Evolutionary conservation across 2,329 filamentous ascomycete genomes (phyloP), one percentile per base, ranked within the genome.

Genomic region (Exophiala sp.): DNA sequence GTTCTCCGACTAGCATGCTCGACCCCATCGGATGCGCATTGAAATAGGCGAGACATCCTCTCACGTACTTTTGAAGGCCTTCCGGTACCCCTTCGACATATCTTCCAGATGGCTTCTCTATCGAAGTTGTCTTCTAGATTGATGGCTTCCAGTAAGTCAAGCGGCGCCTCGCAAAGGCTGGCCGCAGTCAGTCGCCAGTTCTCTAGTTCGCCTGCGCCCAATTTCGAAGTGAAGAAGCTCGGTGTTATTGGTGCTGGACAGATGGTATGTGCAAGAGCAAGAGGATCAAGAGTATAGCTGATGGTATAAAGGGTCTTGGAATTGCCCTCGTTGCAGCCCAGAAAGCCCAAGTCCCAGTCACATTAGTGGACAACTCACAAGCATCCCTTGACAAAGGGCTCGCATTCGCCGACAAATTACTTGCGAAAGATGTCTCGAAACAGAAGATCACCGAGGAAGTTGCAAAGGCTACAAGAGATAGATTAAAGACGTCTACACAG

Each of bases 211-310:
- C 72, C 83, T 41, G 74, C 78, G 42, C 68, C 76, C 64, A 77
- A 77, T 57, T 83, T 85, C 52, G 84, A 91, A 67, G 86, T 99
- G 58, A 95, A 91, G 76, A 87, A 83, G 62, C 76, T 99, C 39
- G 94, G 92, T 67, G 92, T 99, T 46, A 80, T 99, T 67, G 94
- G 94, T 62, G 91, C 92, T 49, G 94, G 94, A 24, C 94, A 97
- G 71, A 96, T 97, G 91, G 91, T 95, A 73, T 67, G 79, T 69
- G 58, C 39, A 8, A 14, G 2, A 51, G 8, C 5, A 33, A 21
- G 32, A 5, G 10, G 14, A 44, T 16, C 16, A 38, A 40, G 39
- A 43, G 21, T 42, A 49, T 35, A 21, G 39, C 51, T 54, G 24
- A 55, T 45, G 10, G 32, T 12, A 2, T 11, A 40, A 64, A 97